Evolutionary conservation across 2,329 filamentous ascomycete genomes (phyloP).

Genomic region (Hypoxylon rubiginosum): DNA sequence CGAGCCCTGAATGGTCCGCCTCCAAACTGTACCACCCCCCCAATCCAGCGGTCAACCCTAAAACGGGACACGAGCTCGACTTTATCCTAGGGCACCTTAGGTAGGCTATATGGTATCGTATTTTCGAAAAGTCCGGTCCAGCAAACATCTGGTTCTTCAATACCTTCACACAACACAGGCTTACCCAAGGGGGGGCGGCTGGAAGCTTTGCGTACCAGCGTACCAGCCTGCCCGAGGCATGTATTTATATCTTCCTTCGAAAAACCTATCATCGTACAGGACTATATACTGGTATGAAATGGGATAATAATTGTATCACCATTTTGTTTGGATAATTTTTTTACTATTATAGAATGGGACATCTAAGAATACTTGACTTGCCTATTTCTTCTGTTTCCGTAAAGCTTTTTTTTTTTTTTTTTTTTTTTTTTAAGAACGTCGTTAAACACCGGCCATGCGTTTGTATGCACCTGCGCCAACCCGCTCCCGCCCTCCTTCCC

Average conservation of each 20-base stretch:
- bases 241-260: not conserved
- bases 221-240: not conserved
- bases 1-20: conserved; percentile 32
- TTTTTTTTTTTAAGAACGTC: conserved; percentile 1
- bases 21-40: conserved; percentile 36
- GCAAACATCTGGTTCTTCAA: not conserved
- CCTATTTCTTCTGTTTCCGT: not conserved
- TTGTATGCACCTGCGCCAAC: conserved; percentile 48
- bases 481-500: conserved; percentile 42
- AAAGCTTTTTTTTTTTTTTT: too few relatives aligned
- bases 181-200: not conserved
- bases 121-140: conserved; percentile 7
- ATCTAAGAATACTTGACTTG: too few relatives aligned
- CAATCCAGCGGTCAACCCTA: conserved; percentile 42
- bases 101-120: too few relatives aligned
- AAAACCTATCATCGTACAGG: not conserved
- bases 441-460: conserved; percentile 43
- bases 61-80: conserved; percentile 29
- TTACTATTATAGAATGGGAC: not conserved
- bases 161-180: not conserved
- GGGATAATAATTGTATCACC: not conserved
- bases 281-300: not conserved
- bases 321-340: not conserved
- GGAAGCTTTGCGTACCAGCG: too few relatives aligned
- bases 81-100: conserved; percentile 27